Evolutionary conservation across 495 filamentous ascomycete genomes (phyloP), one percentile per base, ranked within the genome.

Genomic region (Aspergillus sclerotiicarbonarius): DNA sequence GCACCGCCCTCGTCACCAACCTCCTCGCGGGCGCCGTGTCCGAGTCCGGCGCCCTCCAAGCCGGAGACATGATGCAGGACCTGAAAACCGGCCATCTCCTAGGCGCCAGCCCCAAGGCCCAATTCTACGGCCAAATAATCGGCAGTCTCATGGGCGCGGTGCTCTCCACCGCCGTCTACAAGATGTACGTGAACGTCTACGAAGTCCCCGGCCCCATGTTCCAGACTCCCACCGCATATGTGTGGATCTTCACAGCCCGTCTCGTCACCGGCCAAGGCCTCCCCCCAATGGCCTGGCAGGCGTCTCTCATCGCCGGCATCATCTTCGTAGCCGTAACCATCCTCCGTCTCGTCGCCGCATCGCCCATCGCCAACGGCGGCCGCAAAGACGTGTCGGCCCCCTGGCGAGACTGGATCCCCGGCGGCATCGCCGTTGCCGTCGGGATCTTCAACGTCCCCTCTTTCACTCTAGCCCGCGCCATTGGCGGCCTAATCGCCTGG

Each of bases 401-500:
- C 8, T 79, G 74, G 72, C 66, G 73, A 67, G 70, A 70, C 1
- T 79, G 76, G 60, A 80, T 98, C 21, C 94, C 94, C 0, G 92
- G 94, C 2, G 94, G 94, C 1, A 98, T 98, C 71, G 94, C 94
- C 33, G 92, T 97, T 35, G 92, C 92, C 39, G 90, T 96, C 66
- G 92, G 94, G 30, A 98, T 98, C 84, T 99, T 98, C 75, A 99
- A 98, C 64, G 88, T 90, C 3, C 95, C 95, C 0, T 94, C 90
- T 0, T 99, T 99, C 64, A 98, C 95, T 0, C 80, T 99, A 4
- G 92, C 95, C 2, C 75, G 95, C 48, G 88, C 90, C 2, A 87
- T 91, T 10, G 95, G 95, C 8, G 95, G 94, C 3, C 55, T 95
- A 35, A 69, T 96, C 47, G 86, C 84, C 59, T 96, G 90, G 88